These are phyloP conservation scores for Tetrapisispora fleetii DNA, from an alignment of 805 yeast genomes.

Conservation along the genomic window DNA sequence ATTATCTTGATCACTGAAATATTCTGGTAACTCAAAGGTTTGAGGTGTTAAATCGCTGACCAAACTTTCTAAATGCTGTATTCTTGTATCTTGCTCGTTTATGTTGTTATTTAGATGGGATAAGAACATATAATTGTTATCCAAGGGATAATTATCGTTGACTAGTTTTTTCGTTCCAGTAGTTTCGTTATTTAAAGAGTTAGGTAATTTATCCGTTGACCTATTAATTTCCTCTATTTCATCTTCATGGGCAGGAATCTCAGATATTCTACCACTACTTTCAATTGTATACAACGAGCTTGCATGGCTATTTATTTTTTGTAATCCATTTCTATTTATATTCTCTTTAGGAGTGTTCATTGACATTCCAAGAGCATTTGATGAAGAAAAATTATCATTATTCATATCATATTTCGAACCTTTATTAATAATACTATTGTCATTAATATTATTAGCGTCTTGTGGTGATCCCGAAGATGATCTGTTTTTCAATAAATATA, in stretches of 20 bases:
- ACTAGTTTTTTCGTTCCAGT: not conserved
- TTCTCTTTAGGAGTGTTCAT: not conserved
- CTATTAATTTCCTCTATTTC: conserved; percentile 2
- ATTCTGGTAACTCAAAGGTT: conserved; percentile 1
- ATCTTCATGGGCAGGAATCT: conserved; percentile 19
- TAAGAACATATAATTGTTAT: not conserved
- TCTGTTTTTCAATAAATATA: not conserved
- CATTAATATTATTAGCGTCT: not conserved
- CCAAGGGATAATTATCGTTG: not conserved
- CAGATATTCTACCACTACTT: conserved; percentile 15
- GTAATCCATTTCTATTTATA: not conserved
- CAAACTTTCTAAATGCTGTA: conserved; percentile 26
- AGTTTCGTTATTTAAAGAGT: not conserved
- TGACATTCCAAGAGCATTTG: not conserved
- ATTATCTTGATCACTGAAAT: not conserved
- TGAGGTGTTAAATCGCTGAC: conserved; percentile 10
- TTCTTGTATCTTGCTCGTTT: conserved; percentile 24
- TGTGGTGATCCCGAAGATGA: not conserved
- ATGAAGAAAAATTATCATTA: not conserved
- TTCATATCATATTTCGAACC: not conserved
- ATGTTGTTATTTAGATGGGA: conserved; percentile 21
- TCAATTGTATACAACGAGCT: not conserved
- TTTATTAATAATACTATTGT: not conserved
- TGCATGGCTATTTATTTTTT: not conserved
- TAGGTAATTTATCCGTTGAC: not conserved